Evolutionary conservation across 306 rosid species (phyloP).

Genomic region (Cucumis melo): DNA sequence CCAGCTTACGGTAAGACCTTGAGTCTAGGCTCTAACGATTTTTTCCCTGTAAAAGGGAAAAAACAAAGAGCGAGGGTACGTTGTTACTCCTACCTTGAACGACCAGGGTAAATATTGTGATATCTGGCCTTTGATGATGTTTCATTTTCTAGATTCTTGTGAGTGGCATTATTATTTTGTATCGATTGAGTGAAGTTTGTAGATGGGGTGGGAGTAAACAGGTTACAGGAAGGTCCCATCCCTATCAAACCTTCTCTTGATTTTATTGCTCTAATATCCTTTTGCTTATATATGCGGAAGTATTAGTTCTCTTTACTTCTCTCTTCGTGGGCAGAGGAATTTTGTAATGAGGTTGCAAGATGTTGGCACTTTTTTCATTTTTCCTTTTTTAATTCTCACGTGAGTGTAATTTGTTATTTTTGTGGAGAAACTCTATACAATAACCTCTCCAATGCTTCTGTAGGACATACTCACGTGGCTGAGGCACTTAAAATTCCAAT

Average conservation of each 20-base stretch:
- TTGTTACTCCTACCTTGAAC: neutral
- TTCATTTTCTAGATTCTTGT: neutral
- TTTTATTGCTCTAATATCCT: neutral
- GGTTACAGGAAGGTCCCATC: neutral
- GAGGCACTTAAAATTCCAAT: conserved; percentile 88
- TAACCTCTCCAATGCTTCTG: conserved; percentile 11
- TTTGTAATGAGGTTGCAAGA: neutral
- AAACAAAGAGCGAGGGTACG: neutral
- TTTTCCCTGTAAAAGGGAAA: neutral
- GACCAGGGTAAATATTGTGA: neutral
- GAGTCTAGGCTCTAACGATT: neutral
- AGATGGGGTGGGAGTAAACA: no score
- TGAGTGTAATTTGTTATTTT: neutral
- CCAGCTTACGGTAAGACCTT: conserved; percentile 78
- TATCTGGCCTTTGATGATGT: neutral
- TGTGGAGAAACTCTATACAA: neutral
- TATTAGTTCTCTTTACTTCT: neutral
- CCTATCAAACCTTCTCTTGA: neutral
- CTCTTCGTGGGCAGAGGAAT: neutral
- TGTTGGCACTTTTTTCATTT: neutral
- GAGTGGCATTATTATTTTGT: neutral
- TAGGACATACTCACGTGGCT: conserved; percentile 96
- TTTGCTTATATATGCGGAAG: neutral
- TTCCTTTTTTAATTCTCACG: neutral
- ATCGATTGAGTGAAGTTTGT: neutral